A percentile compares a stretch with the other conserved stretches of the same genome.
phyloP scores from a whole-genome alignment of 1,284 basidiomycete species.

The Melanopsichium pennsylvanicum region DNA sequence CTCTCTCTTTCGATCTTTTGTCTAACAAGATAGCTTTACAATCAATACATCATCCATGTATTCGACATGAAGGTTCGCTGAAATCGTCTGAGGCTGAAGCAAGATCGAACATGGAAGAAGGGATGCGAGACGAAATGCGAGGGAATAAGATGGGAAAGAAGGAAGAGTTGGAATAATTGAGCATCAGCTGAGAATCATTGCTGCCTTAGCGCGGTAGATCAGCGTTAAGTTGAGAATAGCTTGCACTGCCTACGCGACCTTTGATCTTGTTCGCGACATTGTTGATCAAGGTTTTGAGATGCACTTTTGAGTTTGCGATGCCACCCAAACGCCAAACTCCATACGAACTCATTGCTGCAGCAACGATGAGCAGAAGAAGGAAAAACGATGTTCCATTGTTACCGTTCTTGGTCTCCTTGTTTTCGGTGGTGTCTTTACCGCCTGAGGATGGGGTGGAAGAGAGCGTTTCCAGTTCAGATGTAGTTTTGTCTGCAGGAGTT shows the following conservation, averaged over 20 bases:
- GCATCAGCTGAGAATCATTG: no score
- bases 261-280: not conserved
- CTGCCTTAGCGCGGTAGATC: constrained; percentile 16
- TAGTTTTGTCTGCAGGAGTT: not conserved
- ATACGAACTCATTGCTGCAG: not conserved
- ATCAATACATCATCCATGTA: no score
- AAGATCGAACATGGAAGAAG: no score
- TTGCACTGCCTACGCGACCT: not conserved
- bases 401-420: not conserved
- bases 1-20: no score
- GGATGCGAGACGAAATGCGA: no score
- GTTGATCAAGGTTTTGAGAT: not conserved
- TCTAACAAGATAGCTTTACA: no score
- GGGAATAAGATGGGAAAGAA: no score
- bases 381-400: constrained; percentile 26
- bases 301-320: constrained; percentile 23
- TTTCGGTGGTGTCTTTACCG: no score
- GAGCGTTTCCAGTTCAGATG: constrained; percentile 2
- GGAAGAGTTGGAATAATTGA: no score
- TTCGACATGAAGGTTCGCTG: no score
- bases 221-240: constrained; percentile 4
- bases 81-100: no score
- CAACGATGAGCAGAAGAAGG: constrained; percentile 30
- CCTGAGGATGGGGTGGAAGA: constrained; percentile 4
- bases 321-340: constrained; percentile 36